Conservation (phyloP, 495 filamentous ascomycete species). For the Hypoxylon cercidicola region DNA sequence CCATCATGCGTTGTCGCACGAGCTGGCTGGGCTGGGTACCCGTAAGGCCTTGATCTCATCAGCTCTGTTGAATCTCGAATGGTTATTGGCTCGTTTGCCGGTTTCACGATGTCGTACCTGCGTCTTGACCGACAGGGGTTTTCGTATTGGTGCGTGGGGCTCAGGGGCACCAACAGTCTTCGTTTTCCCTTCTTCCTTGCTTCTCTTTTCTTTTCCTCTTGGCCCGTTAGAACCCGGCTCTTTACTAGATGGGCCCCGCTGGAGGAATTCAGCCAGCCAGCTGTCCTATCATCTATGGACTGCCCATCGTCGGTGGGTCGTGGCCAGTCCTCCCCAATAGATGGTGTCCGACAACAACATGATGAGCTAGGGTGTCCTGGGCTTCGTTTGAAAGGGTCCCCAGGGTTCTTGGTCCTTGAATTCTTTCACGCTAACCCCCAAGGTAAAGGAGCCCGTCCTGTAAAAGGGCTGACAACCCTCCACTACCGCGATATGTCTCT, state of each 20-base stretch:
- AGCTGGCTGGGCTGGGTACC: conserved; percentile 26
- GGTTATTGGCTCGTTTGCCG: conserved; percentile 34
- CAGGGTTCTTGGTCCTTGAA: conserved; percentile 1
- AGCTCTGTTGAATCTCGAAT: conserved; percentile 15
- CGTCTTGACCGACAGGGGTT: conserved; percentile 44
- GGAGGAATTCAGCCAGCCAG: conserved; percentile 15
- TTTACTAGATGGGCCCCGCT: conserved; percentile 36
- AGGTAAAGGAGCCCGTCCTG: conserved; percentile 31
- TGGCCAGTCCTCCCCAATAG: conserved; percentile 34
- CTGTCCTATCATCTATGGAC: conserved; percentile 12
- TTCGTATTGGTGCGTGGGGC: conserved; percentile 41
- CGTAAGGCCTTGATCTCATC: conserved; percentile 18
- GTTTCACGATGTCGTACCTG: conserved; percentile 52
- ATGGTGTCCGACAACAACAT: conserved; percentile 30
- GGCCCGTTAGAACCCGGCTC: conserved; percentile 19
- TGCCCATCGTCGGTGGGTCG: conserved; percentile 34
- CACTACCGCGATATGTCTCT: conserved; percentile 28
- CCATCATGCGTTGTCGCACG: conserved; percentile 23
- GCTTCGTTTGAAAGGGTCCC: conserved; percentile 11
- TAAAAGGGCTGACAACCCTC: conserved; percentile 43
- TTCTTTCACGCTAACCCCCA: conserved; percentile 32
- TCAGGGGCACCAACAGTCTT: conserved; percentile 28
- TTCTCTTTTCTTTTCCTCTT: conserved; percentile 28
- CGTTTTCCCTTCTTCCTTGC: conserved; percentile 17
- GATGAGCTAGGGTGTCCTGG: conserved; percentile 18